Evolutionary conservation across 768 basidiomycete genomes (phyloP).

Genomic region (Suillus decipiens): DNA sequence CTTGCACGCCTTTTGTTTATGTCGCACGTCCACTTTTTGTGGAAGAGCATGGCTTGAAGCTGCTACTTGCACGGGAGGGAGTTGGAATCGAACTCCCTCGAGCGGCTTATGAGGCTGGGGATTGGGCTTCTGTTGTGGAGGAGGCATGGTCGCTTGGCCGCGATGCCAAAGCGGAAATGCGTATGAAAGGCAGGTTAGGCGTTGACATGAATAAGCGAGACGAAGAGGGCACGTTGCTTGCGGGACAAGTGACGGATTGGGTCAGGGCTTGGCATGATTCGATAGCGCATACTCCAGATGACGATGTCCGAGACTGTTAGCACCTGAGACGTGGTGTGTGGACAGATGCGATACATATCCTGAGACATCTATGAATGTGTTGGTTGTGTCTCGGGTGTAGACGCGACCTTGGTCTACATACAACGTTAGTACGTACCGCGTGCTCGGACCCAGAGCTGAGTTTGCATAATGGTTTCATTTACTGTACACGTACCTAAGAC

Average conservation of each 20-base stretch:
- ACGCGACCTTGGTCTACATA: background rate
- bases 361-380: too few relatives aligned
- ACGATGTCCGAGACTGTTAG: too few relatives aligned
- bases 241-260: constrained; percentile 52
- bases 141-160: constrained; percentile 58
- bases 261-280: constrained; percentile 26
- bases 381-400: background rate
- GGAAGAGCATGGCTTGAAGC: constrained; percentile 75
- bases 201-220: constrained; percentile 42
- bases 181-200: constrained; percentile 39
- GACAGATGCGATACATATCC: too few relatives aligned
- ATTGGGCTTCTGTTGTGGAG: constrained; percentile 63
- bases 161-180: constrained; percentile 48
- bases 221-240: constrained; percentile 48
- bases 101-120: constrained; percentile 66
- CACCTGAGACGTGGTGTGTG: too few relatives aligned
- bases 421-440: background rate
- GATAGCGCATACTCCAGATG: background rate
- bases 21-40: constrained; percentile 80
- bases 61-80: constrained; percentile 62
- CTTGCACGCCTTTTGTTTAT: constrained; percentile 77
- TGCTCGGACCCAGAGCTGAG: background rate
- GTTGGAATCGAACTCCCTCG: constrained; percentile 70
- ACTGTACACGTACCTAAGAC: background rate
- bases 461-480: background rate